Evolutionary conservation across 192 early-diverging fungal genomes (phyloP), one percentile per base, ranked within the genome.

Genomic region (Helicostylum pulchrum): DNA sequence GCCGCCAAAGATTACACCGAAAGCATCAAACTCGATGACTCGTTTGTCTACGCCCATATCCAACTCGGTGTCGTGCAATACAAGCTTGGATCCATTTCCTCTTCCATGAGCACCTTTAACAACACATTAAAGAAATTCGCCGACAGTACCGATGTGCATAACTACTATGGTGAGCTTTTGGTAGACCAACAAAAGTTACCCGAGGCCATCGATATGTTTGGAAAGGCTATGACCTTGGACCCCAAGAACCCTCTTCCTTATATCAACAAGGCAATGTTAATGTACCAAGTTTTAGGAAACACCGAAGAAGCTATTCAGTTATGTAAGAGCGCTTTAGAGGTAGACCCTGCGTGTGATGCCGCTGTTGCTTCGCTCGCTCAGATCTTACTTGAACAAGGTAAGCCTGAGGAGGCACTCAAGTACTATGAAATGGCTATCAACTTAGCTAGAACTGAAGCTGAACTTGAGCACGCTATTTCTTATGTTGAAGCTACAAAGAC

Each of bases 91-190:
- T 85, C 90, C 52, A 77, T 92, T n/a, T 64, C 78, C 26, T 80
- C 78, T 5, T 89, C 94, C 15, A 83, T 89, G 80, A 67, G 66
- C 15, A 92, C 86, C 19, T 98, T 98, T 74, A 83, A 86, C 67
- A 87, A 87, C 69, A 89, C 91, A 1, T 78, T 88, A 63, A 78
- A 81, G 63, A 84, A 86, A 61, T 98, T 98, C 81, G 74, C 84
- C 31, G 72, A 85, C 11, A 86, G 84, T 46, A 85, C 90, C 44
- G 97, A 99, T 71, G 87, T 96, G 20, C 92, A 88, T 85, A 99
- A 98, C 82, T 99, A 97, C 77, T 94, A 96, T 48, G 97, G 94
- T 71, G 97, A 99, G 79, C 79, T 99, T 20, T 73, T 97, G 42
- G 76, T 91, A 53, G 96, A 99, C 67, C 90, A 92, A 68, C 87